Base-by-base conservation (phyloP, 2,329 filamentous ascomycete genomes). In the Alternaria triticina region DNA sequence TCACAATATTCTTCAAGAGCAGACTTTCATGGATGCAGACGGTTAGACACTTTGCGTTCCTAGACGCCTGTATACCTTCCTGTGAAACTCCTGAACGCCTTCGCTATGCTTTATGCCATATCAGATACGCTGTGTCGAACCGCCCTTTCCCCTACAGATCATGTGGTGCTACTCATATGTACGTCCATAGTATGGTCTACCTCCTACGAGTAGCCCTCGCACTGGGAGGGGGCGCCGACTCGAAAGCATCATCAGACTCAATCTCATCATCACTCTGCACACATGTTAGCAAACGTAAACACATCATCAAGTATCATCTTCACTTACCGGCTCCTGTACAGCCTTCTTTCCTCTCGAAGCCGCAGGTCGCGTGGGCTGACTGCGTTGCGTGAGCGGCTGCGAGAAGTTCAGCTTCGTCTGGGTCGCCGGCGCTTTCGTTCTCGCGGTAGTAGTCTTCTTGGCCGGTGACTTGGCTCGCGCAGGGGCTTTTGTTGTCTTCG, bases 331-430 rank as follows among this genome's bases (percentile, higher is more conserved):
- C 68, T 83, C 82, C 55, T 80, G 76, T 5, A 50, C 50, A 30
- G 74, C 70, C 64, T 77, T 78, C 57, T 73, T 78, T 28, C 67
- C 64, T 8, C 74, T 68, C 45, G 72, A 66, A 28, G 64, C 64
- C 36, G 71, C 59, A 40, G 69, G 65, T 47, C 70, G 70, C 33
- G 70, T 70, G 15, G 71, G 64, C 66, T 79, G 76, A 57, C 74
- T 79, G 36, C 76, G 73, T 62, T 78, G 75, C 6, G 76, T 76
- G 6, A 76, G 67, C 17, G 78, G 47, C 54, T 83, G 80, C 7
- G 80, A 81, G 62, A 83, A 83, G 61, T 77, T 80, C 50, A 83
- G 67, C 11, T 77, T 83, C 0, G 80, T 76, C 68, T 83, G 82
- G 50, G 75, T 81, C 44, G 64, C 62, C 55, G 70, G 54, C 6